Conservation (phyloP, 441 rosid genomes). For the Sinapis alba region DNA sequence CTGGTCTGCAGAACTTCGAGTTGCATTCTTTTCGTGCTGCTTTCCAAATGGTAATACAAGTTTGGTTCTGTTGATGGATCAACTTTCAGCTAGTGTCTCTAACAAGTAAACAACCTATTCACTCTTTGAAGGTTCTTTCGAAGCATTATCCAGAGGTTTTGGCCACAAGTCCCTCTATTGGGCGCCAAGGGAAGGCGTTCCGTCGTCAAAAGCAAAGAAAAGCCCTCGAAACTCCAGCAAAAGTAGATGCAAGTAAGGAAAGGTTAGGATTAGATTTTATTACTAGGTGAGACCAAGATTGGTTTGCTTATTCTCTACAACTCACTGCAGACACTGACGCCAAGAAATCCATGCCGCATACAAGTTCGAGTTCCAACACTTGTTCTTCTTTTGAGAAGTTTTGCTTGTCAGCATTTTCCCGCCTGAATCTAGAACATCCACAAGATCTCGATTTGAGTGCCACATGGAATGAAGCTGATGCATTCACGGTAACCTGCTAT, state of each 20-base stretch:
- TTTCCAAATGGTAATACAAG: constrained; percentile 73
- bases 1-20: constrained; percentile 83
- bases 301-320: constrained; percentile 18
- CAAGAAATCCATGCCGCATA: constrained; percentile 26
- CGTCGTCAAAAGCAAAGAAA: constrained; percentile 78
- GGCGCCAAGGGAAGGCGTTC: constrained; percentile 90
- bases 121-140: constrained; percentile 62
- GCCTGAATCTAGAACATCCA: constrained; percentile 60
- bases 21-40: constrained; percentile 89
- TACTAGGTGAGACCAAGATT: constrained; percentile 4
- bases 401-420: constrained; percentile 65
- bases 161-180: constrained; percentile 76
- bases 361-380: constrained; percentile 39
- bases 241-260: constrained; percentile 27
- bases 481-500: constrained; percentile 55
- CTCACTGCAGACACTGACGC: constrained; percentile 34
- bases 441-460: constrained; percentile 50
- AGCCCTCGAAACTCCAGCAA: constrained; percentile 39
- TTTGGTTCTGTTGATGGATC: constrained; percentile 18
- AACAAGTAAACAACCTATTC: constrained; percentile 25
- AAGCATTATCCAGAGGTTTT: constrained; percentile 72
- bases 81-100: constrained; percentile 2
- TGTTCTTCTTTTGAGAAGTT: constrained; percentile 63
- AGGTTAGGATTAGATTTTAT: constrained; percentile 22
- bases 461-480: constrained; percentile 70